Percentiles rank a stretch among this genome's conserved stretches.
These are phyloP conservation scores for Pyrenochaeta sp. DNA, from an alignment of 2,329 filamentous ascomycete genomes.

Conservation along the genomic window DNA sequence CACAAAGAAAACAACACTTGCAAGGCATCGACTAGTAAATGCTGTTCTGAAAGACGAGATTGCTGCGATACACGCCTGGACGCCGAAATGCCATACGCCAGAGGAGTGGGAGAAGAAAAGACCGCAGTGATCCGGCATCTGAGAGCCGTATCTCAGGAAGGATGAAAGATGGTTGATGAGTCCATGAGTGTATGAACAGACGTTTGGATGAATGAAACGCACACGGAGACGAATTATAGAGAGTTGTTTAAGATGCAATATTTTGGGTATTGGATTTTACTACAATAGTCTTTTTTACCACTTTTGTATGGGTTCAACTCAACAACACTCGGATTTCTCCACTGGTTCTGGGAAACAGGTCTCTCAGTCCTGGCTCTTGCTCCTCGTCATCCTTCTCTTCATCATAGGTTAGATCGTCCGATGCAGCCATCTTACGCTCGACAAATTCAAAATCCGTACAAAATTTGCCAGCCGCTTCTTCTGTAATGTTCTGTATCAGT, in stretches of 20 bases:
- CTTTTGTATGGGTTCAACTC: conserved; percentile 52
- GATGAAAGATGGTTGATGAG: too few species aligned
- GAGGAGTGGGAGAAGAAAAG: conserved; percentile 83
- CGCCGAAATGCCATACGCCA: conserved; percentile 89
- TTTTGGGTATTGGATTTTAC: too few species aligned
- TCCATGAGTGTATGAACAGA: too few species aligned
- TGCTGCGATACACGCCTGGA: conserved; percentile 92
- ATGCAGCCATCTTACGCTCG: conserved; percentile 66
- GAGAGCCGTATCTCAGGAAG: background rate
- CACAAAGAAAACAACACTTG: conserved; percentile 70
- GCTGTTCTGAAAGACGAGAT: conserved; percentile 84
- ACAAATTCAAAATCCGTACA: conserved; percentile 82
- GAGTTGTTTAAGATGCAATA: too few species aligned
- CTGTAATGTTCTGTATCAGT: conserved; percentile 77
- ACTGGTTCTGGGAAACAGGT: conserved; percentile 69
- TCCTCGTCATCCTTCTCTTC: conserved; percentile 48
- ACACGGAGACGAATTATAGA: too few species aligned
- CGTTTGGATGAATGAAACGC: too few species aligned
- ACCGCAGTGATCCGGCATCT: conserved; percentile 29
- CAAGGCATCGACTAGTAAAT: conserved; percentile 87
- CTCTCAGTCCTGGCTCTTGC: conserved; percentile 55
- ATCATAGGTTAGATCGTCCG: conserved; percentile 59
- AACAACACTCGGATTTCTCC: conserved; percentile 70
- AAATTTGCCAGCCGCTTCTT: conserved; percentile 83
- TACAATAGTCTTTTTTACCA: background rate